phyloP scores from a whole-genome alignment of 108 stramenopile species.

The Fragilariopsis cylindrus region DNA sequence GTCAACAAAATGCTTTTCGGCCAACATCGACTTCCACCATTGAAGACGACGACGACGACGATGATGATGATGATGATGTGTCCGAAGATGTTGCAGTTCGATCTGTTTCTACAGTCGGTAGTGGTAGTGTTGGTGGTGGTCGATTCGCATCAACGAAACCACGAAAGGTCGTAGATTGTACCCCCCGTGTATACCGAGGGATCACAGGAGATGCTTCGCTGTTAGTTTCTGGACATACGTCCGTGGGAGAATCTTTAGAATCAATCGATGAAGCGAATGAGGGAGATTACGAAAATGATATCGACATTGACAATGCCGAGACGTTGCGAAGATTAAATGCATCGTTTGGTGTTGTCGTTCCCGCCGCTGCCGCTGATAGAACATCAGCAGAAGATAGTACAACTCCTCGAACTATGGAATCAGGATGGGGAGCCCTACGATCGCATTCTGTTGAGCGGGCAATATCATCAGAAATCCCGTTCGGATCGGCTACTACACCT shows the following conservation, averaged over 20 bases:
- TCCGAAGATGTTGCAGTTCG: not conserved
- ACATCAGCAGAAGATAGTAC: not conserved
- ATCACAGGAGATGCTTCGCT: slow-evolving; percentile 11
- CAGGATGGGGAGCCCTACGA: slow-evolving; percentile 14
- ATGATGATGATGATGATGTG: slow-evolving; percentile 1
- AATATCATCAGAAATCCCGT: slow-evolving; percentile 10
- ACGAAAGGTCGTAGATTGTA: slow-evolving; percentile 28
- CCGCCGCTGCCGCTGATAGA: not conserved
- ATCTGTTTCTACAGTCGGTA: not conserved
- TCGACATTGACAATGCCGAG: not conserved
- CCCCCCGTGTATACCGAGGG: slow-evolving; percentile 15
- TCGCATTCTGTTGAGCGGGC: not conserved
- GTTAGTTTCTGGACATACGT: slow-evolving; percentile 25
- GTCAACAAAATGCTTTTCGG: slow-evolving; percentile 1
- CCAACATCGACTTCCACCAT: not conserved
- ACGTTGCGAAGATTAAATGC: not conserved
- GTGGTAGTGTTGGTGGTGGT: slow-evolving; percentile 1
- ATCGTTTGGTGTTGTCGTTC: not conserved
- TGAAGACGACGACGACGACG: not conserved
- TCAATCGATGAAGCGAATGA: slow-evolving; percentile 64
- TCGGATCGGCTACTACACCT: slow-evolving; percentile 16
- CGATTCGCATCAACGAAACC: not conserved
- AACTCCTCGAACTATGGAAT: slow-evolving; percentile 19
- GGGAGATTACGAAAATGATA: slow-evolving; percentile 3
- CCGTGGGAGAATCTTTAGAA: slow-evolving; percentile 65